Percentiles rank a stretch among this genome's conserved stretches.
Evolutionary conservation across 768 basidiomycete genomes (phyloP).

Genomic region (Xerocomellus amylosporus): DNA sequence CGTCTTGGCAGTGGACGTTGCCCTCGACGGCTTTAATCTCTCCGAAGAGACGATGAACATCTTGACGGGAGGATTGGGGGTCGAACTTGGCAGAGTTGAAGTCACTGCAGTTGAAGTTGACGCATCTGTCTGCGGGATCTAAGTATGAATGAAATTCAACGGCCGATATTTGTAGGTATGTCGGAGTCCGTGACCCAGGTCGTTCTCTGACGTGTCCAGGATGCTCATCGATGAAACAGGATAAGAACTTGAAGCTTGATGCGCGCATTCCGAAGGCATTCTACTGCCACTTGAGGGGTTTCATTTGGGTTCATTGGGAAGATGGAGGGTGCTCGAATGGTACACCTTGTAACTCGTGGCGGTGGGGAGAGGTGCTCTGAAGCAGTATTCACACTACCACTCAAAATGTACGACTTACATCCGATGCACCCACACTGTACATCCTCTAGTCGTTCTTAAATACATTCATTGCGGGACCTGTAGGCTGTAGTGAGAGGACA

Average conservation of each 20-base stretch:
- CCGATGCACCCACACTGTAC: conserved; percentile 43
- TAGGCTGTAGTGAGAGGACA: no score
- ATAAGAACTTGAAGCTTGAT: neutral
- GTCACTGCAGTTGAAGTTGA: conserved; percentile 44
- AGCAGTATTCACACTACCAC: neutral
- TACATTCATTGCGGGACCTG: no score
- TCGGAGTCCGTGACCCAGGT: neutral
- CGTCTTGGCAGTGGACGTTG: conserved; percentile 31
- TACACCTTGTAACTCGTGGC: neutral
- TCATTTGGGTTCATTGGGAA: neutral
- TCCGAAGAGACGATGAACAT: conserved; percentile 51
- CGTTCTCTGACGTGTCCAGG: neutral
- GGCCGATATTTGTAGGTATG: neutral
- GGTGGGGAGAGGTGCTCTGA: no score
- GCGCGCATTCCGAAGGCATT: neutral
- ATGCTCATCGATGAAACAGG: conserved; percentile 3
- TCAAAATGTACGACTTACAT: conserved; percentile 20
- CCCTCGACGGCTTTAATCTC: conserved; percentile 32
- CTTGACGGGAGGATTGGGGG: conserved; percentile 48
- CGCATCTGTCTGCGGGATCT: conserved; percentile 46
- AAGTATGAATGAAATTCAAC: neutral
- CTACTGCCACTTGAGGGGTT: neutral
- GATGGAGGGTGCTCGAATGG: neutral
- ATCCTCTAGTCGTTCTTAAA: no score
- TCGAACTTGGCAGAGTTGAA: conserved; percentile 45